These are phyloP conservation scores for Leptodermis oblonga DNA, from an alignment of 257 asterid species.

Conservation along the genomic window DNA sequence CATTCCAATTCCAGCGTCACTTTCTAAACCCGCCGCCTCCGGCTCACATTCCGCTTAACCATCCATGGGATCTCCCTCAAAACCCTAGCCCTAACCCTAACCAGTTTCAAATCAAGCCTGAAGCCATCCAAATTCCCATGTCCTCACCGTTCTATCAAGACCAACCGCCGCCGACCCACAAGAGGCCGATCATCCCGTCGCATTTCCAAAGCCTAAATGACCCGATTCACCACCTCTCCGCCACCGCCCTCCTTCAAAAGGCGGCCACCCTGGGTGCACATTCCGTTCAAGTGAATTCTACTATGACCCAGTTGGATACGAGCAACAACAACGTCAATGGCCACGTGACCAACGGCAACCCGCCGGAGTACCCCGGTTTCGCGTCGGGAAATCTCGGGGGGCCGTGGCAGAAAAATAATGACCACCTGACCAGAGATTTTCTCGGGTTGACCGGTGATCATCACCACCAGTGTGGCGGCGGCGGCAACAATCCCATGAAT, in stretches of 20 bases:
- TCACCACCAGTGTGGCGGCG: slow-evolving; percentile 11
- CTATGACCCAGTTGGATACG: slow-evolving; percentile 59
- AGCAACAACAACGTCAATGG: neutral
- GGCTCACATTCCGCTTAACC: slow-evolving; percentile 8
- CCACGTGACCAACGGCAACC: slow-evolving; percentile 31
- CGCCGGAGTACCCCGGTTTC: slow-evolving; percentile 21
- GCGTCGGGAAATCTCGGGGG: slow-evolving; percentile 17
- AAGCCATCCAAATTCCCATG: slow-evolving; percentile 35
- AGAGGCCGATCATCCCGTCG: slow-evolving; percentile 17
- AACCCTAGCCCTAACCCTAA: slow-evolving; percentile 30
- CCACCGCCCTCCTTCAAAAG: slow-evolving; percentile 74
- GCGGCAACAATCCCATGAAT: neutral
- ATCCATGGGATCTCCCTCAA: slow-evolving; percentile 17
- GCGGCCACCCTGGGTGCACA: slow-evolving; percentile 51
- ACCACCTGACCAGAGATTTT: slow-evolving; percentile 64
- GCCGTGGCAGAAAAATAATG: slow-evolving; percentile 68
- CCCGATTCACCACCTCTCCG: slow-evolving; percentile 37
- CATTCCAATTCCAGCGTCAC: slow-evolving; percentile 25
- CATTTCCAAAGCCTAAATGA: slow-evolving; percentile 22
- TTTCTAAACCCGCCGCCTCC: too few relatives aligned
- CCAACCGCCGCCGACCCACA: slow-evolving; percentile 5
- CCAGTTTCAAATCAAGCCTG: slow-evolving; percentile 45
- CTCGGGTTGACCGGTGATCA: slow-evolving; percentile 64
- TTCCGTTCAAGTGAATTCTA: slow-evolving; percentile 39
- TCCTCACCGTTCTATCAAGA: slow-evolving; percentile 42